Percentiles rank a stretch among this genome's conserved stretches.
phyloP scores from a whole-genome alignment of 116 monocot species.

The Posidonia oceanica region DNA sequence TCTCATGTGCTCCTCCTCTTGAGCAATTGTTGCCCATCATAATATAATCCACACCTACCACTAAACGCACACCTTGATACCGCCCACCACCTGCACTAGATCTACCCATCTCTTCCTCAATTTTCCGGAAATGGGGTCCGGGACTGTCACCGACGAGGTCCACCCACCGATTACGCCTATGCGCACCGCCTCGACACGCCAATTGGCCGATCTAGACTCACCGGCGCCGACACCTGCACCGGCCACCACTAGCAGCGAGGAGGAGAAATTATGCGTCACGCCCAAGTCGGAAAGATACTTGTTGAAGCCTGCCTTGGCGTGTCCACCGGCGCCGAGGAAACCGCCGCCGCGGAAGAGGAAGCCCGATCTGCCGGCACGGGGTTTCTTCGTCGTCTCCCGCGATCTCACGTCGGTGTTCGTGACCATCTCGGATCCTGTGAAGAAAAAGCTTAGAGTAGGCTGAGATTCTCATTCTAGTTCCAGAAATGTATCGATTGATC shows the following conservation, averaged over 20 bases:
- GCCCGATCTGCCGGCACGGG: background rate
- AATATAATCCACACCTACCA: background rate
- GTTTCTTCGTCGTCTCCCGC: slow-evolving; percentile 7
- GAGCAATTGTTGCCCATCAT: background rate
- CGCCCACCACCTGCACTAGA: background rate
- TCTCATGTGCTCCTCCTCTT: background rate
- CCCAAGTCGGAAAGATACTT: slow-evolving; percentile 16
- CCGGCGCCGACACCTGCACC: background rate
- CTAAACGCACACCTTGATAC: too few species aligned
- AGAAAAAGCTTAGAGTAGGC: slow-evolving; percentile 8
- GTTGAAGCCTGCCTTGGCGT: slow-evolving; percentile 13
- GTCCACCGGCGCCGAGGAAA: slow-evolving; percentile 31
- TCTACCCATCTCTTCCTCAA: background rate
- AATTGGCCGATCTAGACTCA: background rate
- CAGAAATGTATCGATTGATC: background rate
- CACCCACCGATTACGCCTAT: slow-evolving; percentile 1
- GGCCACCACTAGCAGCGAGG: background rate
- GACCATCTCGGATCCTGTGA: slow-evolving; percentile 1
- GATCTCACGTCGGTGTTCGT: slow-evolving; percentile 17
- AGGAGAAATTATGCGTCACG: slow-evolving; percentile 10
- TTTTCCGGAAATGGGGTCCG: background rate
- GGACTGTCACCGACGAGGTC: background rate
- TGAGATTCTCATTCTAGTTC: background rate
- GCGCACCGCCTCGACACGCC: background rate
- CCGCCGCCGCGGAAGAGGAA: slow-evolving; percentile 11